Base-by-base conservation (phyloP, 176 grass and related monocot species). In the Oryza punctata region DNA sequence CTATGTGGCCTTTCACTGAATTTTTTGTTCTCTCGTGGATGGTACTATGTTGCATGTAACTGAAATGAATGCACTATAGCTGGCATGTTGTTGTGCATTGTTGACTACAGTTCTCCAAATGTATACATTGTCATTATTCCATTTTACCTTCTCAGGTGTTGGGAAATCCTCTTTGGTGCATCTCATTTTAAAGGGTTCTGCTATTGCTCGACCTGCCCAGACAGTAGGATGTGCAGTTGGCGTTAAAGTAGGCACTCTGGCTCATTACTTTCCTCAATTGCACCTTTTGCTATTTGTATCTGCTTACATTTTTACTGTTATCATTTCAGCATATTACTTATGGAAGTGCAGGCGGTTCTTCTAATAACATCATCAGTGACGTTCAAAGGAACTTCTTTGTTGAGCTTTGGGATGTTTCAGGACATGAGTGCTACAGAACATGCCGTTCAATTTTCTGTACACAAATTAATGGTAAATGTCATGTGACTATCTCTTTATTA, bases 361-460 rank as follows among this genome's bases (percentile, higher is more conserved):
- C 91, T 78, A 96, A 84, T 89, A 88, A 87, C 66, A 86, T 90
- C 47, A 89, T 81, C 69, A 76, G 25, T 41, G 93, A 96, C 59
- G 65, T 88, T 85, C 91, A 96, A 65, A 93, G 89, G 69, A 91
- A 99, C 73, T 91, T 96, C 60, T 99, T 96, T 90, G 89, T 99
- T 87, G 91, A 99, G 81, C 89, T 99, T 69, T 99, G 91, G 93
- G 96, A 99, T 96, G 73, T 96, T 57, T 94, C 91, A 49, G 96
- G 96, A 54, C 93, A 99, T 72, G 96, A 94, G 64, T 91, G 93
- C 41, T 99, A 99, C 63, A 95, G 95, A 79, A 77, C 91, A 24
- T 99, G 89, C 15, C 88, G 96, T 72, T 90, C 96, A 1, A 82
- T 99, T 86, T 99, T 99, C 76, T 99, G 96, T 83, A 70, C 85